phyloP scores from a whole-genome alignment of 805 yeast species.

The Metschnikowia borealis region DNA sequence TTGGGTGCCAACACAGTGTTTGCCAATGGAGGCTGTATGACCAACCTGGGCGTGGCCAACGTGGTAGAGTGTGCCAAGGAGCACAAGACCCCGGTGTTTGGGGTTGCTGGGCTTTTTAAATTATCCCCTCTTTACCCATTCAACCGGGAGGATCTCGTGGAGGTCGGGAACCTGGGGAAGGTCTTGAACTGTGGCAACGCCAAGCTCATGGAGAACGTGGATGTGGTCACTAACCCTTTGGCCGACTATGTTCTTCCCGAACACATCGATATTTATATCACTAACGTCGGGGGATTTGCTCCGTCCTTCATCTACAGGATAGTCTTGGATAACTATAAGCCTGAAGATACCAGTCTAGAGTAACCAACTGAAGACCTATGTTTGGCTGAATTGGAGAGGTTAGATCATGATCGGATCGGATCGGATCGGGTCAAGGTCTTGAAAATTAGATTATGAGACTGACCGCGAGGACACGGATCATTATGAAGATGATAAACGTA shows the following conservation, averaged over 20 bases:
- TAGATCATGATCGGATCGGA: too few relatives aligned
- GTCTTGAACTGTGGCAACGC: conserved; percentile 75
- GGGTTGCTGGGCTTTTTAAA: conserved; percentile 91
- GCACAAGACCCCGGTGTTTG: conserved; percentile 93
- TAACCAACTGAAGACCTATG: background rate
- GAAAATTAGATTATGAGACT: too few relatives aligned
- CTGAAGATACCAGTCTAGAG: conserved; percentile 61
- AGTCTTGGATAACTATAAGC: conserved; percentile 88
- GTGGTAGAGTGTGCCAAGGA: conserved; percentile 96
- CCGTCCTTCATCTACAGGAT: conserved; percentile 95
- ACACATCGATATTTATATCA: conserved; percentile 86
- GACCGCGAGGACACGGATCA: too few relatives aligned
- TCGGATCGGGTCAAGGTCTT: too few relatives aligned
- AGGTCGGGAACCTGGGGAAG: conserved; percentile 91
- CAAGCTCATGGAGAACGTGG: conserved; percentile 65
- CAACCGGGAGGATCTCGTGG: conserved; percentile 76
- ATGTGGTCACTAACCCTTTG: conserved; percentile 76
- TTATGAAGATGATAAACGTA: too few relatives aligned
- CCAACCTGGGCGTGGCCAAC: conserved; percentile 85
- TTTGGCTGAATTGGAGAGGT: too few relatives aligned
- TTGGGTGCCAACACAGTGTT: conserved; percentile 90
- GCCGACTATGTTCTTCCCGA: conserved; percentile 93
- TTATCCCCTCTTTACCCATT: conserved; percentile 90
- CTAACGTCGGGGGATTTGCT: conserved; percentile 94
- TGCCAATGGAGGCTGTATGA: conserved; percentile 92